phyloP scores from a whole-genome alignment of 2,329 filamentous ascomycete genomes.

The Pseudogymnoascus destructans region DNA sequence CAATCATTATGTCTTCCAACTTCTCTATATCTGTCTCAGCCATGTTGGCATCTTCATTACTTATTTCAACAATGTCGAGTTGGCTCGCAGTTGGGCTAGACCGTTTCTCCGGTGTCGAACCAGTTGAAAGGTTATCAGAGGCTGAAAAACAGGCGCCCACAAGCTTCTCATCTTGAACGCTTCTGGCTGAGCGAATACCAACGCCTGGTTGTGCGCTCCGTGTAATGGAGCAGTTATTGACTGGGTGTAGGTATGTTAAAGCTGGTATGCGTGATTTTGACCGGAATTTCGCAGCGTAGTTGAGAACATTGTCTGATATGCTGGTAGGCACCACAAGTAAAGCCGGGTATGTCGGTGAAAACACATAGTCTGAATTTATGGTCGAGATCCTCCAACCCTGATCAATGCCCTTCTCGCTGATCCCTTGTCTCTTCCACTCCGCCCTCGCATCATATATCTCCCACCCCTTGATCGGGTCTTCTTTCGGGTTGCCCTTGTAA shows the following conservation, averaged over 20 bases:
- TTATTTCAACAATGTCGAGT: constrained; percentile 30
- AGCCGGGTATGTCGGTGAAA: constrained; percentile 85
- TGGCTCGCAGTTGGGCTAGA: constrained; percentile 37
- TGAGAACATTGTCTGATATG: constrained; percentile 94
- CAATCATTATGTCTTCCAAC: constrained; percentile 55
- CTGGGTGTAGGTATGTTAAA: constrained; percentile 84
- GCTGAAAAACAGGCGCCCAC: constrained; percentile 86
- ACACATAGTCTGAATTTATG: constrained; percentile 81
- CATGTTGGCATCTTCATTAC: constrained; percentile 8
- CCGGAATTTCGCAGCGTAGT: constrained; percentile 81
- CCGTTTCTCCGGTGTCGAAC: constrained; percentile 19
- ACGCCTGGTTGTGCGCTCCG: constrained; percentile 85
- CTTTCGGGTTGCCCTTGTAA: constrained; percentile 61
- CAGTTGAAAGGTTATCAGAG: constrained; percentile 17
- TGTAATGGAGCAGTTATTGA: constrained; percentile 95
- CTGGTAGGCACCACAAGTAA: constrained; percentile 71
- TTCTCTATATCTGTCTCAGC: constrained; percentile 37
- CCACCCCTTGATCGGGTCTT: constrained; percentile 70
- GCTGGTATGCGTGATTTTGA: constrained; percentile 81
- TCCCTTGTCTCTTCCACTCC: constrained; percentile 79
- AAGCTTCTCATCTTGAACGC: constrained; percentile 89
- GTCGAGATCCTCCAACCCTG: constrained; percentile 79
- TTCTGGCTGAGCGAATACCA: constrained; percentile 75
- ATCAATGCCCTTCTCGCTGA: constrained; percentile 66
- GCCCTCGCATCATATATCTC: constrained; percentile 69